Percentiles rank a stretch among this genome's conserved stretches.
Conservation (phyloP, 352 stramenopile species). For the Phytophthora capsici region DNA sequence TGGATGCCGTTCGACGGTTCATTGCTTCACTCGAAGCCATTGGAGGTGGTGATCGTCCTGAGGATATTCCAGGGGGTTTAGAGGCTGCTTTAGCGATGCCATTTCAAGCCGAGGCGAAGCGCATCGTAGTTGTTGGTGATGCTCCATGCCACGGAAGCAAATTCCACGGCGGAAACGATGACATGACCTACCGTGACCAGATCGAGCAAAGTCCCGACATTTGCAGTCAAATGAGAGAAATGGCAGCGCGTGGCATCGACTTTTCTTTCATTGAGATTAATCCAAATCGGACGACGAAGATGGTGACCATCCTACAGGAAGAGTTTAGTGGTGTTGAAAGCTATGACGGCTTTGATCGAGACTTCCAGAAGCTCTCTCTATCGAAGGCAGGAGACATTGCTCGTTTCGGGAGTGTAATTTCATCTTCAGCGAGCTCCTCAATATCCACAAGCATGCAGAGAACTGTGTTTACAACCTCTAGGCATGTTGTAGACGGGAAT, state of each 20-base stretch:
- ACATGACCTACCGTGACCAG: constrained; percentile 10
- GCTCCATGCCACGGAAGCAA: constrained; percentile 42
- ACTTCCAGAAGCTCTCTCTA: constrained; percentile 35
- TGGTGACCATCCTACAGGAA: constrained; percentile 36
- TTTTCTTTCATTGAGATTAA: constrained; percentile 48
- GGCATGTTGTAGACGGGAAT: neutral
- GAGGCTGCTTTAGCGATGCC: constrained; percentile 33
- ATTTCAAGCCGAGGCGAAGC: constrained; percentile 34
- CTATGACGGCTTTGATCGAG: constrained; percentile 13
- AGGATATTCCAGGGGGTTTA: constrained; percentile 49
- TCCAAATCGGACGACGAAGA: constrained; percentile 34
- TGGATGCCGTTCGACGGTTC: constrained; percentile 26
- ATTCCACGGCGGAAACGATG: constrained; percentile 25
- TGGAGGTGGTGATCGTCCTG: constrained; percentile 41
- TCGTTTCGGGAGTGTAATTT: constrained; percentile 26
- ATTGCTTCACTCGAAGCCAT: constrained; percentile 29
- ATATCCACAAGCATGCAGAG: constrained; percentile 32
- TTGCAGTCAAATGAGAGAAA: constrained; percentile 38
- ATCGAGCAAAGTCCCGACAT: constrained; percentile 43
- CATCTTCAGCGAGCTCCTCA: constrained; percentile 29
- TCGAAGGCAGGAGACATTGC: constrained; percentile 11
- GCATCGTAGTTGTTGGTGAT: constrained; percentile 45
- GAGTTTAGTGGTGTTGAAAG: constrained; percentile 24
- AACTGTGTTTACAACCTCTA: constrained; percentile 27
- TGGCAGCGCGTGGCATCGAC: constrained; percentile 41